A percentile compares a stretch with the other conserved stretches of the same genome.
Conservation (phyloP, 2,329 filamentous ascomycete genomes). For the Cytospora mali region DNA sequence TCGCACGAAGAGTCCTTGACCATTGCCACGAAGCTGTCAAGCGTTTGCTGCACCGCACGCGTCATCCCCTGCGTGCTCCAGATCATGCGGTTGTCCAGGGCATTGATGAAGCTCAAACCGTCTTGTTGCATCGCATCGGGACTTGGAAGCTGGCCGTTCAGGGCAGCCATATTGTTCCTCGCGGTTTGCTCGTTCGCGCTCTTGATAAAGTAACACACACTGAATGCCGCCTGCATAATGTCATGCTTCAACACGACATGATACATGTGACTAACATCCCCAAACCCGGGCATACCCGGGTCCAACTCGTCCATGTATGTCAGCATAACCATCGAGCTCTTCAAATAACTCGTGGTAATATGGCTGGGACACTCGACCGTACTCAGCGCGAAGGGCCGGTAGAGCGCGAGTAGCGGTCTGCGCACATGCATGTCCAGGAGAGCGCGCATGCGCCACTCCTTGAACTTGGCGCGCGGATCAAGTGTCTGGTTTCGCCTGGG, state of each 20-base stretch:
- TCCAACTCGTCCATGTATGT: constrained; percentile 59
- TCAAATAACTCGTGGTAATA: constrained; percentile 55
- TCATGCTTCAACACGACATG: constrained; percentile 56
- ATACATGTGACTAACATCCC: constrained; percentile 54
- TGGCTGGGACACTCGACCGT: constrained; percentile 52
- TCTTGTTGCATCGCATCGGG: constrained; percentile 15
- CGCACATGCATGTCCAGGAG: constrained; percentile 58
- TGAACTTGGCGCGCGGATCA: constrained; percentile 48
- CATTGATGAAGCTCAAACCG: constrained; percentile 37
- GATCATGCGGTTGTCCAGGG: constrained; percentile 41
- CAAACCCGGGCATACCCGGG: constrained; percentile 48
- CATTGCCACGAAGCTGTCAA: constrained; percentile 47
- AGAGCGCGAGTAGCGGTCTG: constrained; percentile 54
- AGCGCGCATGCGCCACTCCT: constrained; percentile 54
- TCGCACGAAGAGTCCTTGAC: constrained; percentile 51
- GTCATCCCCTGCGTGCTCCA: constrained; percentile 48
- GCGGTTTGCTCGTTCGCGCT: constrained; percentile 32
- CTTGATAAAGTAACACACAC: constrained; percentile 58
- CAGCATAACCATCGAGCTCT: constrained; percentile 58
- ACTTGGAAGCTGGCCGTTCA: constrained; percentile 25
- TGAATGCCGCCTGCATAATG: constrained; percentile 57
- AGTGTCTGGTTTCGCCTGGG: constrained; percentile 46
- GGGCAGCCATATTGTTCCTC: neutral
- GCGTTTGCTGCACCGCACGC: constrained; percentile 49
- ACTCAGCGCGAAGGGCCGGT: constrained; percentile 58